Percentiles rank a stretch among this genome's conserved stretches.
These are phyloP conservation scores for Chlorella sp. DNA, from an alignment of 139 green algal species.

Conservation along the genomic window DNA sequence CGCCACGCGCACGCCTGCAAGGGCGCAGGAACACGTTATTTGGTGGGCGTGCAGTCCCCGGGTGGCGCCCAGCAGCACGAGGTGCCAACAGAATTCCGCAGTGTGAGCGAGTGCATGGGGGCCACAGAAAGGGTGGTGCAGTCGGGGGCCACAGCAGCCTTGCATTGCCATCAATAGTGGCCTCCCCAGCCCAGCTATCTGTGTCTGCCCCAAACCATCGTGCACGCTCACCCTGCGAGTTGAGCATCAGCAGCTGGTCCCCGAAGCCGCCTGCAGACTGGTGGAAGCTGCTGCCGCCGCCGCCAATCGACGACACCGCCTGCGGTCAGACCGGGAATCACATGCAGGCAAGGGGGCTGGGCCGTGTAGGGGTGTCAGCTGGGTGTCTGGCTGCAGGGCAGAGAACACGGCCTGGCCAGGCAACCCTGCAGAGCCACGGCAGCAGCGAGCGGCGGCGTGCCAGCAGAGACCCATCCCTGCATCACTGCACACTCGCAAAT, in stretches of 20 bases:
- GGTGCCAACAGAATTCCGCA: too few species aligned
- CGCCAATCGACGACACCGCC: background rate
- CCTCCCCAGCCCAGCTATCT: too few species aligned
- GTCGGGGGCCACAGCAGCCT: too few species aligned
- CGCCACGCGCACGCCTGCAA: constrained; percentile 48
- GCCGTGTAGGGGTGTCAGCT: background rate
- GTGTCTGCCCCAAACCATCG: too few species aligned
- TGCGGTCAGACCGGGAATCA: background rate
- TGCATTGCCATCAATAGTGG: too few species aligned
- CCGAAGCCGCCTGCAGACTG: constrained; percentile 10
- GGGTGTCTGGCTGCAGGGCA: background rate
- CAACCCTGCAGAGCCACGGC: background rate
- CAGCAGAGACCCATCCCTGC: background rate
- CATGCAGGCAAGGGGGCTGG: too few species aligned
- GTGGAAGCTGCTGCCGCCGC: background rate
- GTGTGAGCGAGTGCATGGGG: background rate
- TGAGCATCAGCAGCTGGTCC: constrained; percentile 57
- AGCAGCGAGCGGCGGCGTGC: background rate
- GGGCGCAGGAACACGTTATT: background rate
- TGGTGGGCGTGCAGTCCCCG: too few species aligned
- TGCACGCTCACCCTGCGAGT: constrained; percentile 34
- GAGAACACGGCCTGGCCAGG: background rate
- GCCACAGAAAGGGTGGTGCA: background rate
- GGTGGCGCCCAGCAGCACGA: too few species aligned
- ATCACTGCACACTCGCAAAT: background rate